phyloP scores from a whole-genome alignment of 768 basidiomycete genomes.

The Lyophyllum atratum region DNA sequence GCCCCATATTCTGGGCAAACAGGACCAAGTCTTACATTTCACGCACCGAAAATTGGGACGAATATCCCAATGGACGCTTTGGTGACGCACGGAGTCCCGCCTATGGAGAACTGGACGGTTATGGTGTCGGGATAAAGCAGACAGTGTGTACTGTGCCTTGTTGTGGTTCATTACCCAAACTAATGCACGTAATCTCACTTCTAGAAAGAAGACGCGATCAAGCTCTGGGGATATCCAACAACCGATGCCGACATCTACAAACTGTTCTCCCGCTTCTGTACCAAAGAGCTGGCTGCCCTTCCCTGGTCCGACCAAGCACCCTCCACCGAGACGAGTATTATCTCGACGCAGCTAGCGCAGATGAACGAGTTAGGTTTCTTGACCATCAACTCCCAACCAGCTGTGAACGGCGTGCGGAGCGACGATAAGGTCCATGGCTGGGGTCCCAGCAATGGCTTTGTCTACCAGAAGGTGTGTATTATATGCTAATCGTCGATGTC shows the following conservation, averaged over 20 bases:
- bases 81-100: slow-evolving; percentile 97
- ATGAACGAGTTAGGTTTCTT: slow-evolving; percentile 93
- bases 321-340: slow-evolving; percentile 79
- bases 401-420: slow-evolving; percentile 86
- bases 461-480: slow-evolving; percentile 84
- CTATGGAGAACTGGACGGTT: slow-evolving; percentile 97
- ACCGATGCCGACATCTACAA: slow-evolving; percentile 61
- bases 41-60: slow-evolving; percentile 98
- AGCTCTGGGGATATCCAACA: slow-evolving; percentile 86
- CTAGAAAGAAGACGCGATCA: slow-evolving; percentile 84
- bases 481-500: background rate
- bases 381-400: slow-evolving; percentile 97
- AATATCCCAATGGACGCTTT: slow-evolving; percentile 98
- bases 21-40: slow-evolving; percentile 92
- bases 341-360: slow-evolving; percentile 74
- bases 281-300: slow-evolving; percentile 67
- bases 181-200: background rate
- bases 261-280: slow-evolving; percentile 87
- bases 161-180: slow-evolving; percentile 8
- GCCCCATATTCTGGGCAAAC: slow-evolving; percentile 99
- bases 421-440: slow-evolving; percentile 88
- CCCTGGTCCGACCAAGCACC: slow-evolving; percentile 97
- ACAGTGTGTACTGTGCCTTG: slow-evolving; percentile 47
- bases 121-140: slow-evolving; percentile 91
- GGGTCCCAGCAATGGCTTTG: slow-evolving; percentile 92